Base-by-base conservation (phyloP, 208 protist genomes). In the Spongospora subterranea region DNA sequence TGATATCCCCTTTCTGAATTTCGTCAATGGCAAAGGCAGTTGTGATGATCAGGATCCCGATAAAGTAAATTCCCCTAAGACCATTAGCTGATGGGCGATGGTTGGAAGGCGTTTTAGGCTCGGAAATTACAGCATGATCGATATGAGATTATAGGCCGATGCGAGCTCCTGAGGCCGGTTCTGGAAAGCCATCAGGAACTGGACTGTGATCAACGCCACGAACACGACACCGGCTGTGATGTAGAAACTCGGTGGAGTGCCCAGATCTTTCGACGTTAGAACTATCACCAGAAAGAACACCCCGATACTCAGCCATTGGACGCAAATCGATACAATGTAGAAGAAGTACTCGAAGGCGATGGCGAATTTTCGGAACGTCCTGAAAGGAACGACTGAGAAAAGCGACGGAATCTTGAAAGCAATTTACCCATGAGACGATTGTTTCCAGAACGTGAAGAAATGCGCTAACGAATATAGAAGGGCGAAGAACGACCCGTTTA, bases 401-500 rank as follows among this genome's bases (percentile, higher is more conserved):
- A 20, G 17, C 71, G 35, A 82, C 13, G n/a, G 6, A 20, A 82
- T n/a, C 13, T n/a, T 35, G 71, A 43, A 45, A 6, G 13, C n/a
- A 20, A 43, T 82, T 35, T 82, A 82, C 71, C 71, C 71, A 82
- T 82, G 71, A 6, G n/a, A 45, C 13, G 71, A 82, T 43, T 82
- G 6, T 20, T 6, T 39, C 71, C 71, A 90, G 88, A 90, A 71
- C 45, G 45, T 32, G 88, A 66, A 65, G 45, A 71, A 90, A 45
- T 90, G 88, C 41, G 32, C 46, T 46, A 90, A 71, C 29, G 88
- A n/a, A 45, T 41, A 90, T 0, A 90, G 88, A 20, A 46, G 45
- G 1, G 88, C 88, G 45, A 90, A 90, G 88, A 90, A 90, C 46
- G 88, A 46, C n/a, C 88, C 88, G 45, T 90, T 90, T 29, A 71